Evolutionary conservation across 371 early-diverging fungal genomes (phyloP), one percentile per base, ranked within the genome.

Genomic region (Saksenaea vasiformis): DNA sequence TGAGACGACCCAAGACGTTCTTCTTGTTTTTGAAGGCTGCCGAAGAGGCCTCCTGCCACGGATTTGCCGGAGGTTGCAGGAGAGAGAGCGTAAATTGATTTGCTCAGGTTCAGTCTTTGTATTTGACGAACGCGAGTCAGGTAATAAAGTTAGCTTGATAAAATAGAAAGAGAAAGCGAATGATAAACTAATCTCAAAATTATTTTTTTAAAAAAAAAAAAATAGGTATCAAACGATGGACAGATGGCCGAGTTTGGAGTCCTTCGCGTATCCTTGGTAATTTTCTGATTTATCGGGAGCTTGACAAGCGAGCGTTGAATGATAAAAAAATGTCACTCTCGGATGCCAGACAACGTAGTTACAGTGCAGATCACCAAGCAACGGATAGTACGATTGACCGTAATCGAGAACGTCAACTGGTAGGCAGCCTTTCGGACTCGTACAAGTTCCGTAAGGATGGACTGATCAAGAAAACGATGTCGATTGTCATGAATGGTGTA

Each of bases 391-490:
- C 66, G 38, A 51, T 63, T 17, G 73, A 76, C 35, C 76, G 79
- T 38, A 84, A 79, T 61, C 71, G 77, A 55, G 86, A 88, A 58
- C 79, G 85, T 11, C 85, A 82, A 27, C 60, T 88, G 11, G 82
- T 87, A 36, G 88, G 88, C 1, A 84, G 85, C 53, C 64, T 87
- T 13, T 89, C 85, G 28, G 86, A 82, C 70, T 82, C 85, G 38
- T 85, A 87, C 72, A 68, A 82, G 65, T 87, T 91, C 68, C 90
- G 90, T 68, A 87, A 90, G 56, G 86, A 89, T 66, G 95, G 95
- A 0, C 76, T 95, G 17, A 89, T 93, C 62, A 95, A 95, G 66
- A 92, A 93, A 74, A 88, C 94, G 14, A 85, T 94, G 81, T 93
- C 92, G 31, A 86, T 93, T 54, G 85, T 87, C 38, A 82, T 87